Conservation (phyloP, 2,329 filamentous ascomycete genomes). For the Exophiala aquamarina region DNA sequence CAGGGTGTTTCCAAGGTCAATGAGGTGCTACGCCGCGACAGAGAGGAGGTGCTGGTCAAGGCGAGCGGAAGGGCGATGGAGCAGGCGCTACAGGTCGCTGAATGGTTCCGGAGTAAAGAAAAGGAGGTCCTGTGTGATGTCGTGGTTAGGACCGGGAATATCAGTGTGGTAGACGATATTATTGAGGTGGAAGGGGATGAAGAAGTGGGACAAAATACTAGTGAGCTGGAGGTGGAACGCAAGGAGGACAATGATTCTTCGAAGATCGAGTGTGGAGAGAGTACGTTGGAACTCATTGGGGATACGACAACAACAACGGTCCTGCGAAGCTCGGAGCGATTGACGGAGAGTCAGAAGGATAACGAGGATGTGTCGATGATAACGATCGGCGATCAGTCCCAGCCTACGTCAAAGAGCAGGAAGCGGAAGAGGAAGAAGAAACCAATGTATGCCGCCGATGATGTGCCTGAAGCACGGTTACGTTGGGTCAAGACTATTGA, state of each 20-base stretch:
- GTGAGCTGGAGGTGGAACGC: slow-evolving; percentile 20
- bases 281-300: slow-evolving; percentile 25
- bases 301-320: slow-evolving; percentile 10
- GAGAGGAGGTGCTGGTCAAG: slow-evolving; percentile 57
- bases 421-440: slow-evolving; percentile 28
- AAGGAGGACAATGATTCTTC: slow-evolving; percentile 12
- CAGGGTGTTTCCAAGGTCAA: slow-evolving; percentile 34
- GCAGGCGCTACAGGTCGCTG: slow-evolving; percentile 54
- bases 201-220: slow-evolving; percentile 27
- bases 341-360: neutral
- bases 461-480: slow-evolving; percentile 45
- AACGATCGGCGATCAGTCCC: slow-evolving; percentile 17
- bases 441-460: slow-evolving; percentile 31
- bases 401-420: slow-evolving; percentile 26
- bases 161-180: slow-evolving; percentile 62
- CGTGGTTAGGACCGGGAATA: slow-evolving; percentile 55
- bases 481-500: slow-evolving; percentile 50
- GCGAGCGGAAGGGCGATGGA: slow-evolving; percentile 61
- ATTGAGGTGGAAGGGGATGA: slow-evolving; percentile 39
- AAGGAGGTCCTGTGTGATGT: slow-evolving; percentile 52
- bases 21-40: slow-evolving; percentile 33
- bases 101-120: slow-evolving; percentile 53
- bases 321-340: slow-evolving; percentile 1
- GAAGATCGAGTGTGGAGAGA: slow-evolving; percentile 23
- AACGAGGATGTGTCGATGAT: slow-evolving; percentile 3